phyloP scores from a whole-genome alignment of 768 basidiomycete species.

The Panaeolus papilionaceus region DNA sequence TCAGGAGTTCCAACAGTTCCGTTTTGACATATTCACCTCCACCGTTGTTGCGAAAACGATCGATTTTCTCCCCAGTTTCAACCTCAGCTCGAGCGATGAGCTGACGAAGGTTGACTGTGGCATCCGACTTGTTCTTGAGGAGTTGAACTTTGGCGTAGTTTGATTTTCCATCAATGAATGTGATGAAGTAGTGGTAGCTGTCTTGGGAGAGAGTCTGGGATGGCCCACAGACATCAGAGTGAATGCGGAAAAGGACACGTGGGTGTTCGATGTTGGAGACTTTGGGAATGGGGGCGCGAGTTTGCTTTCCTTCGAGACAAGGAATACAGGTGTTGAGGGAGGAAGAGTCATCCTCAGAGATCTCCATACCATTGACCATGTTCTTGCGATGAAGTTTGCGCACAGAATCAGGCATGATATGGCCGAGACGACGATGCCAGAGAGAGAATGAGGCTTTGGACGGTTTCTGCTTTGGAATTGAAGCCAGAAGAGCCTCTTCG shows the following conservation, averaged over 20 bases:
- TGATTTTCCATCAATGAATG: conserved; percentile 20
- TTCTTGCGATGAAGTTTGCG: conserved; percentile 17
- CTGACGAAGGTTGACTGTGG: background rate
- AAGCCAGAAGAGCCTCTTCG: background rate
- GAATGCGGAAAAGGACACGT: background rate
- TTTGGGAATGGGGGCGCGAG: conserved; percentile 10
- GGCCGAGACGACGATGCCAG: conserved; percentile 17
- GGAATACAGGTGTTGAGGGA: background rate
- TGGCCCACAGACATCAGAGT: conserved; percentile 18
- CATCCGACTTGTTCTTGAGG: conserved; percentile 11
- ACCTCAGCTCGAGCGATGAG: conserved; percentile 11
- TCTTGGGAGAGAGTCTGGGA: conserved; percentile 13
- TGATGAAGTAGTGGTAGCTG: conserved; percentile 16
- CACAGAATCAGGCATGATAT: conserved; percentile 17
- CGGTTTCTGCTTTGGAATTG: background rate
- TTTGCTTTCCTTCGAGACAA: conserved; percentile 12
- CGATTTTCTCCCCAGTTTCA: conserved; percentile 16
- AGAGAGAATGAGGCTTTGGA: background rate
- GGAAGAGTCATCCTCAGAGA: conserved; percentile 12
- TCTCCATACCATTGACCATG: conserved; percentile 23
- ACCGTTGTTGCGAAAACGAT: conserved; percentile 11
- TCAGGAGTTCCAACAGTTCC: conserved; percentile 16
- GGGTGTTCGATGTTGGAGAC: conserved; percentile 14
- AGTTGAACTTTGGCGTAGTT: conserved; percentile 5
- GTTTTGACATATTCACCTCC: conserved; percentile 11